Conservation (phyloP, 176 grass and related monocot species). For the Eragrostis curvula region DNA sequence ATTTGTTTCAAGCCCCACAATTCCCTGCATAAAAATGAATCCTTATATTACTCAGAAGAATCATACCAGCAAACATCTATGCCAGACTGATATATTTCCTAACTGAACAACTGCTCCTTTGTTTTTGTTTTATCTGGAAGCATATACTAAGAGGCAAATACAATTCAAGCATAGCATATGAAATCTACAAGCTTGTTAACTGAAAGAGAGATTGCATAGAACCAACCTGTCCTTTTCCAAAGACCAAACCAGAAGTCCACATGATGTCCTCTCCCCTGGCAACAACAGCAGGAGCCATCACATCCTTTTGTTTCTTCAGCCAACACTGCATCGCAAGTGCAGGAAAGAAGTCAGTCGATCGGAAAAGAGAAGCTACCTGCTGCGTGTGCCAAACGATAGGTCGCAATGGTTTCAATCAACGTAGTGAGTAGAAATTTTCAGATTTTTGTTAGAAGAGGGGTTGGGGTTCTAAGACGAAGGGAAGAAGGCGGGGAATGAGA, state of each 20-base stretch:
- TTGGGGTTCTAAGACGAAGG: no score
- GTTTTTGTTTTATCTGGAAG: neutral
- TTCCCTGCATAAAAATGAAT: slow-evolving; percentile 56
- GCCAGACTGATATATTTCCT: neutral
- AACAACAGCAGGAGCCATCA: slow-evolving; percentile 56
- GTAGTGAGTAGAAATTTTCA: no score
- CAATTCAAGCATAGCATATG: neutral
- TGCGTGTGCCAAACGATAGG: no score
- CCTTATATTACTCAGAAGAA: slow-evolving; percentile 1
- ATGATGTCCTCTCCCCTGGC: slow-evolving; percentile 64
- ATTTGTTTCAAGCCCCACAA: slow-evolving; percentile 81
- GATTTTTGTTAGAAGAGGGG: no score
- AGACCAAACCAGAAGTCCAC: slow-evolving; percentile 89
- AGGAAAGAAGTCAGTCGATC: slow-evolving; percentile 2
- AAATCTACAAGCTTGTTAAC: neutral
- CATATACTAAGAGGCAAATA: neutral
- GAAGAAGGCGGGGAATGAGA: no score
- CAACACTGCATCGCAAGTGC: slow-evolving; percentile 61
- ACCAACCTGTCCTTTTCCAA: slow-evolving; percentile 68
- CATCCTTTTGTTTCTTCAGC: slow-evolving; percentile 90
- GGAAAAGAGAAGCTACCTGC: neutral
- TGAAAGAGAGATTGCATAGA: slow-evolving; percentile 3
- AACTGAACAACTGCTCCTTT: neutral
- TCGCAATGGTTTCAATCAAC: neutral
- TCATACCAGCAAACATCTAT: neutral